phyloP scores from a whole-genome alignment of 768 basidiomycete species.

The Russula compacta region DNA sequence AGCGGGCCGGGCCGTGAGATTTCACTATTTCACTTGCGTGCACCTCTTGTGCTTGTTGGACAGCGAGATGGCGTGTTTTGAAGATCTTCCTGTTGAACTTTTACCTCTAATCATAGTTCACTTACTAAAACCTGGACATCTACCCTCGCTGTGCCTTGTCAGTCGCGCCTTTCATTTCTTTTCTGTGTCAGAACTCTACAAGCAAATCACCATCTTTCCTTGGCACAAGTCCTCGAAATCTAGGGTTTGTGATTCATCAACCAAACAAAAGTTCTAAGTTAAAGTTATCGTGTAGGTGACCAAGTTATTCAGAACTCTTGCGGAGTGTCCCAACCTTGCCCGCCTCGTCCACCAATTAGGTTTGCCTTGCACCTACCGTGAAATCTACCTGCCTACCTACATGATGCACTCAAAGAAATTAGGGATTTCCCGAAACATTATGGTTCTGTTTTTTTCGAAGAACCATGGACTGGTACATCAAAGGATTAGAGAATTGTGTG shows the following conservation, averaged over 20 bases:
- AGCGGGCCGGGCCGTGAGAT: no score
- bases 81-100: conserved; percentile 59
- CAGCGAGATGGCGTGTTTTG: conserved; percentile 27
- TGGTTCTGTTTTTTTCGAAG: conserved; percentile 25
- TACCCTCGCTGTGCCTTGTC: conserved; percentile 47
- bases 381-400: background rate
- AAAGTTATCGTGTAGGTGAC: conserved; percentile 38
- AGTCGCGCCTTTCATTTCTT: conserved; percentile 46
- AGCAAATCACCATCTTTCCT: conserved; percentile 50
- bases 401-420: conserved; percentile 40
- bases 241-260: conserved; percentile 33
- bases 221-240: conserved; percentile 62
- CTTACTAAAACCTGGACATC: conserved; percentile 42
- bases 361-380: conserved; percentile 24
- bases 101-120: conserved; percentile 46
- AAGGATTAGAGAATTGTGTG: conserved; percentile 50
- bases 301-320: conserved; percentile 53
- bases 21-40: no score
- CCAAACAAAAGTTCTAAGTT: background rate
- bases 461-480: conserved; percentile 32
- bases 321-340: conserved; percentile 46
- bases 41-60: no score
- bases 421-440: conserved; percentile 61
- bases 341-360: conserved; percentile 49
- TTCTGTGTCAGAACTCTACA: conserved; percentile 46